Evolutionary conservation across 139 green algal species (phyloP).

Genomic region (Chlamydomonas asymmetrica): DNA sequence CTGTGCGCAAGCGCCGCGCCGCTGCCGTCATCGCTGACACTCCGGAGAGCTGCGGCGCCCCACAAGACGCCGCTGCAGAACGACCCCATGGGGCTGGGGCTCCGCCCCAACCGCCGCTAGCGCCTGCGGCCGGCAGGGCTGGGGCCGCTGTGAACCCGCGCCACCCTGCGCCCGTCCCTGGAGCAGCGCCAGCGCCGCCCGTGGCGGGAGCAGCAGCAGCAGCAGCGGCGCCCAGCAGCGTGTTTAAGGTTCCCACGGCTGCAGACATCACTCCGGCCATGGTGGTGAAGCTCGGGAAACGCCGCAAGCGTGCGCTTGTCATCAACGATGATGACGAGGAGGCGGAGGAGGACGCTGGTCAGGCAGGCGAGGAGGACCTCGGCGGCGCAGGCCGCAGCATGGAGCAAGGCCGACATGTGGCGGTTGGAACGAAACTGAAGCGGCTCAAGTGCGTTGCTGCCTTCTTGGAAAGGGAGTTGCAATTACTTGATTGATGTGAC

Average conservation of each 20-base stretch:
- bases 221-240: not conserved
- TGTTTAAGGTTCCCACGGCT: conserved; percentile 5
- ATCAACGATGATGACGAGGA: not conserved
- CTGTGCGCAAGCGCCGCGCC: too few species aligned
- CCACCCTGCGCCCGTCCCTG: not conserved
- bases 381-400: too few species aligned
- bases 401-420: too few species aligned
- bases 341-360: not conserved
- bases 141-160: not conserved
- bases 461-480: too few species aligned
- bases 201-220: conserved; percentile 1
- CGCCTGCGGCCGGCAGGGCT: not conserved
- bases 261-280: conserved; percentile 14
- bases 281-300: not conserved
- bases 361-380: not conserved
- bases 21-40: too few species aligned
- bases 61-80: not conserved
- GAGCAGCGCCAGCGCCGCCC: not conserved
- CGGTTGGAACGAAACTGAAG: too few species aligned
- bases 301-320: not conserved
- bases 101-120: not conserved
- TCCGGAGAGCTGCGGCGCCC: not conserved
- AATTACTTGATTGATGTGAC: too few species aligned
- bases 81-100: not conserved
- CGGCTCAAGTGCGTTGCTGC: too few species aligned